Conservation (phyloP, 2,329 filamentous ascomycete genomes). For the Grosmannia huntii region DNA sequence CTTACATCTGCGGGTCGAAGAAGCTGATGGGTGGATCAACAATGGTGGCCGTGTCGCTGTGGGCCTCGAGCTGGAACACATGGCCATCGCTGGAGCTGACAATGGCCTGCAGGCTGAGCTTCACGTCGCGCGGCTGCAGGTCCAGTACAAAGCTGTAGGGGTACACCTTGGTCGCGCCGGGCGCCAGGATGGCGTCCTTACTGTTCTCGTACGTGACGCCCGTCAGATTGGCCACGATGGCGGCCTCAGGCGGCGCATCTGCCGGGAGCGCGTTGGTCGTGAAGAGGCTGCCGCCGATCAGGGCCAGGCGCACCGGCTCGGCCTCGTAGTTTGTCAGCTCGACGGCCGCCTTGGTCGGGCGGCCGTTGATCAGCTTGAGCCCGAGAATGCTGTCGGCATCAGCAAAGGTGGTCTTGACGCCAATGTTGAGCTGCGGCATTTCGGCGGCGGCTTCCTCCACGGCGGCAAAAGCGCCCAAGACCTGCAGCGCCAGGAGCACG, state of each 20-base stretch:
- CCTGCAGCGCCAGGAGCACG: constrained; percentile 57
- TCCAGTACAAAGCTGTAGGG: constrained; percentile 81
- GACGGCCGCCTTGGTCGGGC: constrained; percentile 69
- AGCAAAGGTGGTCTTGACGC: constrained; percentile 50
- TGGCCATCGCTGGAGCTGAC: constrained; percentile 50
- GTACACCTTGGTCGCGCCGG: constrained; percentile 59
- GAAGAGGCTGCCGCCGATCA: constrained; percentile 65
- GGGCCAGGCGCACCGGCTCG: constrained; percentile 57
- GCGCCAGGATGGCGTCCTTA: constrained; percentile 40
- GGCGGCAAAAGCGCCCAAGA: constrained; percentile 51
- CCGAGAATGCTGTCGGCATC: constrained; percentile 70
- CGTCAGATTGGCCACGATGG: constrained; percentile 75
- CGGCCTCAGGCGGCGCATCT: constrained; percentile 32
- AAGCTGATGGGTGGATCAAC: constrained; percentile 33
- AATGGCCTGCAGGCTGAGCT: constrained; percentile 63
- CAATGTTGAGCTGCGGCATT: constrained; percentile 44
- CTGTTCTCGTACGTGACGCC: constrained; percentile 58
- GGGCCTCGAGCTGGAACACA: constrained; percentile 65
- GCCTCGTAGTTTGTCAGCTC: constrained; percentile 77
- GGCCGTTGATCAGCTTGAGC: constrained; percentile 89
- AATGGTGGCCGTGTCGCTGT: constrained; percentile 71
- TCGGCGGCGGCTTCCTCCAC: constrained; percentile 31
- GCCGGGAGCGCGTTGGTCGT: constrained; percentile 38
- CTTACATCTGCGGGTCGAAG: constrained; percentile 39
- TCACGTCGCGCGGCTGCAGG: constrained; percentile 83